phyloP scores from a whole-genome alignment of 257 asterid genomes.

The Fraxinus americana region DNA sequence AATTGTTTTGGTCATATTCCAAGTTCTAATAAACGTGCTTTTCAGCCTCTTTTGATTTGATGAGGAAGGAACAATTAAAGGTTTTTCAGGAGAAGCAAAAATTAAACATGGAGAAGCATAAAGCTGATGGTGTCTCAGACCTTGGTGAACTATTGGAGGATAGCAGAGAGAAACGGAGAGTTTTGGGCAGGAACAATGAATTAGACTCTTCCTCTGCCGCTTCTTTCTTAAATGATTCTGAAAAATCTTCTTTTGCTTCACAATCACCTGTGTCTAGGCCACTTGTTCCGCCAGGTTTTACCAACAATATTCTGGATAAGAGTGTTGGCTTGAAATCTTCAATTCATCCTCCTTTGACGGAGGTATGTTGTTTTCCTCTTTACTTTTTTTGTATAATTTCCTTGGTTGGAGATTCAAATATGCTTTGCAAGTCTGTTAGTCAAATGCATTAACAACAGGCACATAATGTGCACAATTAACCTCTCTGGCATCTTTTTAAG shows the following conservation, averaged over 20 bases:
- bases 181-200: conserved; percentile 41
- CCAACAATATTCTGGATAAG: conserved; percentile 55
- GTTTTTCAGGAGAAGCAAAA: conserved; percentile 84
- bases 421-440: conserved; percentile 6
- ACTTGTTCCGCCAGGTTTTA: conserved; percentile 90
- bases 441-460: not conserved
- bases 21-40: conserved; percentile 19
- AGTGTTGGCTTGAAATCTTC: conserved; percentile 53
- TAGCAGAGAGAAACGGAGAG: conserved; percentile 51
- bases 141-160: conserved; percentile 40
- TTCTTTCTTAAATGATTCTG: conserved; percentile 47
- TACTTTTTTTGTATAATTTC: conserved; percentile 11
- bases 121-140: conserved; percentile 44
- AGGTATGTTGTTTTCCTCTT: conserved; percentile 41
- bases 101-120: conserved; percentile 46
- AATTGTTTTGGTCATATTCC: conserved; percentile 12
- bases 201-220: conserved; percentile 40
- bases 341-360: conserved; percentile 46
- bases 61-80: conserved; percentile 93
- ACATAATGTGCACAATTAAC: not conserved
- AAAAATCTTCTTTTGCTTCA: conserved; percentile 56
- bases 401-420: conserved; percentile 18
- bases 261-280: conserved; percentile 70
- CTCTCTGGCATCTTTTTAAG: not conserved
- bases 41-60: conserved; percentile 85